phyloP scores from a whole-genome alignment of 352 stramenopile species.

The Bremia lactucae region DNA sequence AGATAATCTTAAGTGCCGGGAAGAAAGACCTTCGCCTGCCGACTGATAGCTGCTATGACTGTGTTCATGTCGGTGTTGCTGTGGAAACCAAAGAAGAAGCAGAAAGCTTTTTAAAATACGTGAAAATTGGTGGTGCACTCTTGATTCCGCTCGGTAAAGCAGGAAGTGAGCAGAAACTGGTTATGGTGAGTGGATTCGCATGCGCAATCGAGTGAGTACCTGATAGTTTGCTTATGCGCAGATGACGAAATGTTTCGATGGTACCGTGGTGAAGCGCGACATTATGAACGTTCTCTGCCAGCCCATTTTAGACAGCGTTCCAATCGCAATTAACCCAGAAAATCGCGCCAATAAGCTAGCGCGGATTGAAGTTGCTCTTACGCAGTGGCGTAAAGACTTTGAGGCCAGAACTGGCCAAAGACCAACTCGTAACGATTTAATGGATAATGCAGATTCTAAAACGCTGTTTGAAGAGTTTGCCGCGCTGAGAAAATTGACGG shows the following conservation, averaged over 20 bases:
- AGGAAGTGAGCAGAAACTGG: constrained; percentile 61
- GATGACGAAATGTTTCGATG: constrained; percentile 61
- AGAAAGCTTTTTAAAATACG: constrained; percentile 49
- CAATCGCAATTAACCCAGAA: constrained; percentile 35
- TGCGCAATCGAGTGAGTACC: too few species aligned
- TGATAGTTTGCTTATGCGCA: constrained; percentile 4
- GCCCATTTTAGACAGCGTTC: constrained; percentile 54
- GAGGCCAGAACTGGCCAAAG: constrained; percentile 36
- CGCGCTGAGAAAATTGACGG: constrained; percentile 45
- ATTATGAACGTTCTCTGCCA: constrained; percentile 83
- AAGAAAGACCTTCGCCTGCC: constrained; percentile 33
- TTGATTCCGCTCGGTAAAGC: constrained; percentile 54
- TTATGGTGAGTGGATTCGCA: constrained; percentile 48
- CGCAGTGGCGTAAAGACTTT: constrained; percentile 57
- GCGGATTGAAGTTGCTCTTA: constrained; percentile 48
- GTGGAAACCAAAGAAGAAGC: constrained; percentile 67
- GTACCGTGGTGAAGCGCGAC: constrained; percentile 48
- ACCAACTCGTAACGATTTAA: constrained; percentile 59
- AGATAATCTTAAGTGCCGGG: constrained; percentile 31
- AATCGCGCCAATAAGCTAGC: constrained; percentile 46
- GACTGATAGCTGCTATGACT: constrained; percentile 36
- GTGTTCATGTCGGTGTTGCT: constrained; percentile 72
- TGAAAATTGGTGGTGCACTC: constrained; percentile 61
- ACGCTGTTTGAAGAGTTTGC: constrained; percentile 67
- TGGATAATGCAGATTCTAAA: constrained; percentile 39